Percentiles rank a stretch among this genome's conserved stretches.
Conservation (phyloP, 805 yeast species). For the Tetrapisispora namnaoensis region DNA sequence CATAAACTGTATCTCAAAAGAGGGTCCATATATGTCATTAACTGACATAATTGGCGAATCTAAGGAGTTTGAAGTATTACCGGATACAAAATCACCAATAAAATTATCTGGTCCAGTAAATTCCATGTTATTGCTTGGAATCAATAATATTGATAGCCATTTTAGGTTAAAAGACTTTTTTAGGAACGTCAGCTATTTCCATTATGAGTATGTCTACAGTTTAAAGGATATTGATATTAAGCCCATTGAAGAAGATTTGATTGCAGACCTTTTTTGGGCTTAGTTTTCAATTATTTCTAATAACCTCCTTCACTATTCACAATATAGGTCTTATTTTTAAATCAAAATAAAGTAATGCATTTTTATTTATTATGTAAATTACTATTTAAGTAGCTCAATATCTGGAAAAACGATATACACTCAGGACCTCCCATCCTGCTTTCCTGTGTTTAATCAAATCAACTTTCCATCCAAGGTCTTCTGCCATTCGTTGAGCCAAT, state of each 20-base stretch:
- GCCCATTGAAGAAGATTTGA: conserved; percentile 46
- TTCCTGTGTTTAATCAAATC: conserved; percentile 52
- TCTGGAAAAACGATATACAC: conserved; percentile 52
- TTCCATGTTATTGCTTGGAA: conserved; percentile 11
- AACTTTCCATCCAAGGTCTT: conserved; percentile 39
- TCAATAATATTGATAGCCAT: conserved; percentile 11
- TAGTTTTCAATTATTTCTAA: background rate
- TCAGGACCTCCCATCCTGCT: conserved; percentile 93
- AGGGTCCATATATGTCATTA: conserved; percentile 27
- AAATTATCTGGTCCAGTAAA: background rate
- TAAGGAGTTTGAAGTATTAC: conserved; percentile 8
- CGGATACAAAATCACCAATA: background rate
- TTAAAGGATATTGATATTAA: conserved; percentile 35
- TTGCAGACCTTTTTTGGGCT: conserved; percentile 42
- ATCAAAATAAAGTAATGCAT: background rate
- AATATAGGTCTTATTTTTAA: too few species aligned
- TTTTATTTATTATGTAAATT: background rate
- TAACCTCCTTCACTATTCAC: background rate
- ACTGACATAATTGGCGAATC: conserved; percentile 38
- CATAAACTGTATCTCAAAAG: conserved; percentile 45
- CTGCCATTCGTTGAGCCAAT: conserved; percentile 41
- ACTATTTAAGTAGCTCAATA: background rate
- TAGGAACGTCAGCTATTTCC: conserved; percentile 13
- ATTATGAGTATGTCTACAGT: conserved; percentile 42
- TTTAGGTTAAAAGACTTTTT: conserved; percentile 16